Conservation (phyloP, 2,329 filamentous ascomycete species). For the Exserohilum turcica region DNA sequence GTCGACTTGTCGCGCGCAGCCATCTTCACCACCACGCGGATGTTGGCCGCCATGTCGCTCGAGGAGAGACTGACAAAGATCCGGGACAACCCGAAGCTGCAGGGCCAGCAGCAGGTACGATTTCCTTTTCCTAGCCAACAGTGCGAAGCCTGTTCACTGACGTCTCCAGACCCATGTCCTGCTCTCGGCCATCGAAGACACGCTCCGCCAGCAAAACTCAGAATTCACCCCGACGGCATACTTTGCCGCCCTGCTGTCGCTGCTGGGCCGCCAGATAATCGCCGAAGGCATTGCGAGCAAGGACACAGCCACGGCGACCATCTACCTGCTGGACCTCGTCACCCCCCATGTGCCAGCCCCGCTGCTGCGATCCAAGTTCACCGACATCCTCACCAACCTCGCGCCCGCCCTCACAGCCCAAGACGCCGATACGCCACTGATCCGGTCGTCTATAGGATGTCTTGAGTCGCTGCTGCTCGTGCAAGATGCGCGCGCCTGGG, state of each 20-base stretch:
- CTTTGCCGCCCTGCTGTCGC: conserved; percentile 89
- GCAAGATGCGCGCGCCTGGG: conserved; percentile 88
- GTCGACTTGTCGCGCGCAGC: conserved; percentile 3
- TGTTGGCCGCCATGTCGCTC: conserved; percentile 59
- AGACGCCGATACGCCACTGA: conserved; percentile 83
- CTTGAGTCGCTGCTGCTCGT: conserved; percentile 89
- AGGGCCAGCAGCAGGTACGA: conserved; percentile 87
- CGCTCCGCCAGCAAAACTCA: conserved; percentile 84
- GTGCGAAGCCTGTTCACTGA: conserved; percentile 16
- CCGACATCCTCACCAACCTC: conserved; percentile 84
- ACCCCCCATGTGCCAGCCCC: conserved; percentile 83
- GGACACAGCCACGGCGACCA: conserved; percentile 81
- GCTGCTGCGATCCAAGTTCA: conserved; percentile 92
- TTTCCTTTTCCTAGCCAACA: conserved; percentile 23
- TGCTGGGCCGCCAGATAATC: conserved; percentile 77
- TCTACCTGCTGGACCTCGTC: conserved; percentile 94
- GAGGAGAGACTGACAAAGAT: conserved; percentile 97
- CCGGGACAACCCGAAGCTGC: conserved; percentile 85
- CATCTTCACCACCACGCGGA: conserved; percentile 21
- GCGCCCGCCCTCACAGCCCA: conserved; percentile 80
- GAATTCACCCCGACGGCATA: conserved; percentile 86
- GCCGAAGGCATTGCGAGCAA: conserved; percentile 72
- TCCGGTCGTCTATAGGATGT: conserved; percentile 88
- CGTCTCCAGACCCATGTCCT: conserved; percentile 76
- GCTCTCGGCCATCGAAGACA: conserved; percentile 89